Conservation (phyloP, 148 eudicot genomes). For the Rhododendron griersonianum region DNA sequence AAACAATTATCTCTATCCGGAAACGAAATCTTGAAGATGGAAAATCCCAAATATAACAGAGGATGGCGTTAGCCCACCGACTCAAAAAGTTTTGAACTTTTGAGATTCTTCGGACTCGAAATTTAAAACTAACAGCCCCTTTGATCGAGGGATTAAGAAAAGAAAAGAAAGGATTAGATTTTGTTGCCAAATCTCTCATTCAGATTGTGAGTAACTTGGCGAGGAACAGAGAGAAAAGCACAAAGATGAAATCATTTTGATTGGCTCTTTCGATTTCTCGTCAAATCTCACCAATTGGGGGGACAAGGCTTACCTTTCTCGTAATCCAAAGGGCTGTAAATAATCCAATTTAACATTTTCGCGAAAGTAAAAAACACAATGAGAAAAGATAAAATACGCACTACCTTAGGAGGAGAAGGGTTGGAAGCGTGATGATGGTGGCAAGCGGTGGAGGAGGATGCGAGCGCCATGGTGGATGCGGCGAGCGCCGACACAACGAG, state of each 20-base stretch:
- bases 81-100: not conserved
- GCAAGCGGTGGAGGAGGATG: slow-evolving; percentile 13
- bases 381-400: not conserved
- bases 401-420: slow-evolving; percentile 15
- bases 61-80: not conserved
- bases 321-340: too few relatives aligned
- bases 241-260: not conserved
- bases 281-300: not conserved
- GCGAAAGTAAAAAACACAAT: not conserved
- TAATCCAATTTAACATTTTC: not conserved
- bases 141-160: not conserved
- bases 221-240: not conserved
- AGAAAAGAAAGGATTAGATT: not conserved
- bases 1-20: not conserved
- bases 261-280: not conserved
- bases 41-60: not conserved
- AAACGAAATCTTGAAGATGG: not conserved
- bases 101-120: not conserved
- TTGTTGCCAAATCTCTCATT: not conserved
- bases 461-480: slow-evolving; percentile 30
- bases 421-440: not conserved
- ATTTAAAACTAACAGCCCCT: not conserved
- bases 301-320: not conserved
- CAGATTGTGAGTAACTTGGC: not conserved
- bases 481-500: slow-evolving; percentile 32